Evolutionary conservation across 23 red algal genomes (phyloP).

Genomic region (Chondrus crispus): DNA sequence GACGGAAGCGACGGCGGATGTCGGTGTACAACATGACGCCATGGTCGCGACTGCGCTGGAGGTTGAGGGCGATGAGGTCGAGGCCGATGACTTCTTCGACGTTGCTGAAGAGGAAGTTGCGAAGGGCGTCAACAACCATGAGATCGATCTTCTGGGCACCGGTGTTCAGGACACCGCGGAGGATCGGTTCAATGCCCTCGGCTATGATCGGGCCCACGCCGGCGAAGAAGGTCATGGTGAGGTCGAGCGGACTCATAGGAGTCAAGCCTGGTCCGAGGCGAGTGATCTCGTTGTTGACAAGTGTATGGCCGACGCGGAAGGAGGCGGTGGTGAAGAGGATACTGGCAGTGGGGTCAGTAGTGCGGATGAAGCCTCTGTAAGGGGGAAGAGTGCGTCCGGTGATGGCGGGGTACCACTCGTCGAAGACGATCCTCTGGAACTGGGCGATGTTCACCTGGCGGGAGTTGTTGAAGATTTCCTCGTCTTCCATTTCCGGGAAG

Average conservation of each 20-base stretch:
- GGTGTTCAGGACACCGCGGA: constrained; percentile 24
- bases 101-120: constrained; percentile 45
- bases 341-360: constrained; percentile 18
- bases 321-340: constrained; percentile 33
- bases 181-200: constrained; percentile 20
- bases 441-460: constrained; percentile 15
- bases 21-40: constrained; percentile 34
- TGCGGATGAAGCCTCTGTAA: constrained; percentile 19
- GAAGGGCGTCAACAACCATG: not conserved
- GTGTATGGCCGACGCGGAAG: constrained; percentile 48
- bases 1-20: constrained; percentile 22
- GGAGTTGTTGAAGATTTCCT: constrained; percentile 12
- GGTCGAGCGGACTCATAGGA: no score
- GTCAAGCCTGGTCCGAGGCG: not conserved
- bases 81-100: not conserved
- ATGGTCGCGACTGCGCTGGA: constrained; percentile 68
- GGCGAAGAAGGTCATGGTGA: no score
- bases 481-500: not conserved
- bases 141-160: constrained; percentile 36
- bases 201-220: no score
- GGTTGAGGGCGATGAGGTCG: constrained; percentile 66
- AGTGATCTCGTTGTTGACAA: constrained; percentile 24
- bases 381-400: not conserved
- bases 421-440: constrained; percentile 53
- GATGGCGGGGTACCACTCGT: constrained; percentile 52